phyloP scores from a whole-genome alignment of 179 eudicot species.

The Spinacia oleracea region DNA sequence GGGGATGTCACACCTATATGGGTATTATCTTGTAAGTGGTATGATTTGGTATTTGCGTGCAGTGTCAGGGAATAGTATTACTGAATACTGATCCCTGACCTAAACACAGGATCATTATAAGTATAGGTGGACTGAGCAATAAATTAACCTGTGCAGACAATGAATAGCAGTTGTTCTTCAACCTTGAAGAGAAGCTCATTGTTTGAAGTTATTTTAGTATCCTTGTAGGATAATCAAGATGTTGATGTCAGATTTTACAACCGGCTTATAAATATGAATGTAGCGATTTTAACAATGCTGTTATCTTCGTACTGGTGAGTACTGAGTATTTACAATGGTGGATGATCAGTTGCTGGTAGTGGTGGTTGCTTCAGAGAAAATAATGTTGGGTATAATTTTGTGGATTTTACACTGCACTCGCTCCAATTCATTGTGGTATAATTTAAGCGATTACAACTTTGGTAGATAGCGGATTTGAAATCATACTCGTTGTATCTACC shows the following conservation, averaged over 20 bases:
- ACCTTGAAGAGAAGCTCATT: neutral
- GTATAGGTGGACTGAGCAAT: slow-evolving; percentile 17
- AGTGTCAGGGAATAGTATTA: slow-evolving; percentile 15
- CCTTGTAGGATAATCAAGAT: neutral
- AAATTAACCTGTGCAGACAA: slow-evolving; percentile 1
- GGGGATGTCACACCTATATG: slow-evolving; percentile 19
- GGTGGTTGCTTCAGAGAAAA: too few species aligned
- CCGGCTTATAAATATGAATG: neutral
- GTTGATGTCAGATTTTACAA: neutral
- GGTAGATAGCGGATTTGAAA: too few species aligned
- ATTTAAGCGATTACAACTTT: too few species aligned
- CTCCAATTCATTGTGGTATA: too few species aligned
- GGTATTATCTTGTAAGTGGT: slow-evolving; percentile 29
- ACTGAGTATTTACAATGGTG: too few species aligned
- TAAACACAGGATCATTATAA: slow-evolving; percentile 16
- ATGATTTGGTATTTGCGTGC: slow-evolving; percentile 17
- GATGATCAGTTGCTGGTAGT: too few species aligned
- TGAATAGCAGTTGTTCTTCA: neutral
- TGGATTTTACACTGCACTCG: too few species aligned
- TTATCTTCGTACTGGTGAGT: neutral
- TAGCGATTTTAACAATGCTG: neutral
- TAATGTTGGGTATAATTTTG: too few species aligned
- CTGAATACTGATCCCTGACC: slow-evolving; percentile 18
- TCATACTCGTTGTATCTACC: too few species aligned
- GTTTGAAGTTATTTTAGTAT: neutral